A percentile compares a stretch with the other conserved stretches of the same genome.
These are phyloP conservation scores for Clarireedia hainanense DNA, from an alignment of 2,329 filamentous ascomycete genomes.

Conservation along the genomic window DNA sequence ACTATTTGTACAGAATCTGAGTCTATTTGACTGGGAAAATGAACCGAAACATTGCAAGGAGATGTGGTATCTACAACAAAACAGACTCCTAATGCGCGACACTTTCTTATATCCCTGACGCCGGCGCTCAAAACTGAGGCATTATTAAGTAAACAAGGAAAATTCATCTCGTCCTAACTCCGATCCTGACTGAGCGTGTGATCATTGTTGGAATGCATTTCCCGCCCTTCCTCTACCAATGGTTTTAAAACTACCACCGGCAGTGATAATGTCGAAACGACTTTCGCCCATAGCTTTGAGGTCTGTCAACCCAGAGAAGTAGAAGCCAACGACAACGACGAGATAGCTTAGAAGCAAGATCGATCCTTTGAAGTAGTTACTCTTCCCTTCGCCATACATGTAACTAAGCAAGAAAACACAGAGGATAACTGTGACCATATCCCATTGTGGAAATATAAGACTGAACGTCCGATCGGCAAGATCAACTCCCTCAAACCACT, in stretches of 20 bases:
- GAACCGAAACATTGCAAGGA: neutral
- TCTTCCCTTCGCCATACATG: conserved; percentile 98
- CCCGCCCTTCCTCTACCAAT: conserved; percentile 26
- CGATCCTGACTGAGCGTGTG: neutral
- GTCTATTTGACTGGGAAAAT: neutral
- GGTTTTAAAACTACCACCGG: conserved; percentile 28
- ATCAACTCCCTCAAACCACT: conserved; percentile 45
- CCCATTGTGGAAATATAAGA: conserved; percentile 96
- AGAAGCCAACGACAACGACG: conserved; percentile 88
- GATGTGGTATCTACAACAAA: conserved; percentile 14
- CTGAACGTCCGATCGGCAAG: conserved; percentile 62
- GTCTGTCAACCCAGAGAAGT: conserved; percentile 56
- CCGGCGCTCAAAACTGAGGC: conserved; percentile 22
- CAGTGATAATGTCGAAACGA: conserved; percentile 29
- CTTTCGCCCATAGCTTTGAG: conserved; percentile 25
- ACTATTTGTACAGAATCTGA: neutral
- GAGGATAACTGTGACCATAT: conserved; percentile 94
- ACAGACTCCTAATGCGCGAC: conserved; percentile 7
- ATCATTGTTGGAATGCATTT: conserved; percentile 25
- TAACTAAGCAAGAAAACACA: conserved; percentile 95
- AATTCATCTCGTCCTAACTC: neutral
- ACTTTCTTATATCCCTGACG: conserved; percentile 16
- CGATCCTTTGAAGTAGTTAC: conserved; percentile 99
- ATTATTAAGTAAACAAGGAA: conserved; percentile 5
- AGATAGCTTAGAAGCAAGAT: conserved; percentile 90